phyloP scores from a whole-genome alignment of 352 stramenopile genomes.

The Phytophthora pseudosyringae region DNA sequence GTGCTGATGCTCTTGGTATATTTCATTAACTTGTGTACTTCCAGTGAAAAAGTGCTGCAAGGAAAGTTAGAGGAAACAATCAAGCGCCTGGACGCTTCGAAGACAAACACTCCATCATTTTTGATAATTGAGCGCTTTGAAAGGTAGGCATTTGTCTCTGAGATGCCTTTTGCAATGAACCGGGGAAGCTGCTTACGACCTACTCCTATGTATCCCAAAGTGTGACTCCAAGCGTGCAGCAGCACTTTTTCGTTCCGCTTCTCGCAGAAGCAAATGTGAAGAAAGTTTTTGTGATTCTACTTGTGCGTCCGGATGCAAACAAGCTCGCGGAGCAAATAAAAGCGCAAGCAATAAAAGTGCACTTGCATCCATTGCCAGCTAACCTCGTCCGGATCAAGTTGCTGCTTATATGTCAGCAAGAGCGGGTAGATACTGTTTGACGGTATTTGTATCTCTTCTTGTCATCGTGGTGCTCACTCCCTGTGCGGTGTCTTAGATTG shows the following conservation, averaged over 20 bases:
- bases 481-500: conserved; percentile 44
- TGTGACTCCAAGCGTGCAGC: conserved; percentile 61
- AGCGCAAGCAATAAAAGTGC: conserved; percentile 40
- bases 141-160: conserved; percentile 27
- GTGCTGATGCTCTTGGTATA: not conserved
- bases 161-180: not conserved
- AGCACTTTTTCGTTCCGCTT: conserved; percentile 66
- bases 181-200: not conserved
- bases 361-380: conserved; percentile 45
- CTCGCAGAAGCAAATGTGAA: conserved; percentile 56
- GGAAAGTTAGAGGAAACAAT: conserved; percentile 29
- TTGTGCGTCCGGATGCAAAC: conserved; percentile 54
- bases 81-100: conserved; percentile 26
- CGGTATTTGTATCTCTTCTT: not conserved
- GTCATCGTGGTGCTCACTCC: not conserved
- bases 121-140: conserved; percentile 70
- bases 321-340: conserved; percentile 74
- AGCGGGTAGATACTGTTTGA: conserved; percentile 37
- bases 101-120: conserved; percentile 35
- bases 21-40: not conserved
- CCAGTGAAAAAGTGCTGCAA: conserved; percentile 23
- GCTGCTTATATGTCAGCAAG: conserved; percentile 52
- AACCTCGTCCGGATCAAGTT: conserved; percentile 62
- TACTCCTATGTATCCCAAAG: conserved; percentile 24
- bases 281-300: conserved; percentile 60